Conservation (phyloP, 257 asterid genomes). For the Salvia hispanica region DNA sequence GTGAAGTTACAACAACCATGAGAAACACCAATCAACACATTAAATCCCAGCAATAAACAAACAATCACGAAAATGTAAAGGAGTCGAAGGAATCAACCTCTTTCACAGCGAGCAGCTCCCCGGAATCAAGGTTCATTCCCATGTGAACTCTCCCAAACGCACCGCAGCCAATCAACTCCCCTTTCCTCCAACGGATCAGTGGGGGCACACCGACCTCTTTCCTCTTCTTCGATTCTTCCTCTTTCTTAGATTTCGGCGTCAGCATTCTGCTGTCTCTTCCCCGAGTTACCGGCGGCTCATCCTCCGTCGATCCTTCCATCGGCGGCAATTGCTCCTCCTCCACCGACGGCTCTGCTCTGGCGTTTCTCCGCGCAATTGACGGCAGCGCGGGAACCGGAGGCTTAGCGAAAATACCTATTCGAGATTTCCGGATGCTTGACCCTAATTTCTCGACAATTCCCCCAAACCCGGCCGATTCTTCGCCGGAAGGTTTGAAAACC, state of each 20-base stretch:
- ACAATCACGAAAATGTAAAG: background rate
- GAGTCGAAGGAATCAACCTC: slow-evolving; percentile 51
- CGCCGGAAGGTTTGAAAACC: slow-evolving; percentile 75
- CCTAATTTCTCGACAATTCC: slow-evolving; percentile 96
- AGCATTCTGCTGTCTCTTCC: slow-evolving; percentile 49
- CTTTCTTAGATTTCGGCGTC: slow-evolving; percentile 32
- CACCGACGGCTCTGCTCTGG: slow-evolving; percentile 37
- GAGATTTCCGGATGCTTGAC: slow-evolving; percentile 82
- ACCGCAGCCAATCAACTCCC: slow-evolving; percentile 83
- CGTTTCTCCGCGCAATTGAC: slow-evolving; percentile 40
- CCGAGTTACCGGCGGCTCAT: slow-evolving; percentile 50
- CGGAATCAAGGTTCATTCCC: slow-evolving; percentile 98
- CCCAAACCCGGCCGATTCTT: slow-evolving; percentile 65
- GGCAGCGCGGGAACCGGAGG: slow-evolving; percentile 71
- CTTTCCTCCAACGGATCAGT: slow-evolving; percentile 86
- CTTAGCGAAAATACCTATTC: slow-evolving; percentile 78
- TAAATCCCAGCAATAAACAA: slow-evolving; percentile 12
- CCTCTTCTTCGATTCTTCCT: slow-evolving; percentile 33
- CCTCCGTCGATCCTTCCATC: slow-evolving; percentile 47
- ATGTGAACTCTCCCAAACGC: slow-evolving; percentile 98
- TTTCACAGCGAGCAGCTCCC: slow-evolving; percentile 91
- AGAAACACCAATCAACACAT: slow-evolving; percentile 16
- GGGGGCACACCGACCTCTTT: slow-evolving; percentile 42
- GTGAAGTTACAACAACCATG: slow-evolving; percentile 13
- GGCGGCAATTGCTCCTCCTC: slow-evolving; percentile 58